Percentiles rank a stretch among this genome's conserved stretches.
These are phyloP conservation scores for Hebeloma cylindrosporum DNA, from an alignment of 768 basidiomycete species.

Conservation along the genomic window DNA sequence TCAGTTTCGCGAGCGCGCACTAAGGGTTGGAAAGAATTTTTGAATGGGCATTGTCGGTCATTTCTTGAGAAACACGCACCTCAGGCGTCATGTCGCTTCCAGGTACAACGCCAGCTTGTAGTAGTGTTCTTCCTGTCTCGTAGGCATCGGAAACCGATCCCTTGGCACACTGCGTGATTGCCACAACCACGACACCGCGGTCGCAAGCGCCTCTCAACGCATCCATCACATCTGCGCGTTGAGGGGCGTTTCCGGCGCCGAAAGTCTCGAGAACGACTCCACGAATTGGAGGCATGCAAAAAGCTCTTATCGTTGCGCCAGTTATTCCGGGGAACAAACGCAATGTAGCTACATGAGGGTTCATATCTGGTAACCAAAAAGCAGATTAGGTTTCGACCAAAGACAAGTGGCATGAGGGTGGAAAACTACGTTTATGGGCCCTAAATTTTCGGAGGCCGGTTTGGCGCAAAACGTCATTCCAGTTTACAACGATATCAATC, in stretches of 20 bases:
- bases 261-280: constrained; percentile 91
- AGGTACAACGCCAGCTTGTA: constrained; percentile 74
- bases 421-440: constrained; percentile 68
- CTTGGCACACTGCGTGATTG: constrained; percentile 87
- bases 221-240: constrained; percentile 71
- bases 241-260: constrained; percentile 91
- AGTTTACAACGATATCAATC: constrained; percentile 87
- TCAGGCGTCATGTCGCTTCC: constrained; percentile 97
- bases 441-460: constrained; percentile 75
- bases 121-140: constrained; percentile 70
- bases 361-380: constrained; percentile 55
- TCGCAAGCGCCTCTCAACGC: constrained; percentile 80
- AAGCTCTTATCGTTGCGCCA: constrained; percentile 68
- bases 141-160: constrained; percentile 86
- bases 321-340: constrained; percentile 90
- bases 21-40: constrained; percentile 28
- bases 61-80: constrained; percentile 37
- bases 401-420: background rate
- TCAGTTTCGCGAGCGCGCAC: constrained; percentile 89
- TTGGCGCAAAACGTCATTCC: constrained; percentile 85
- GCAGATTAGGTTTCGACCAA: constrained; percentile 5
- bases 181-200: constrained; percentile 83
- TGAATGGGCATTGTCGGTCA: background rate
- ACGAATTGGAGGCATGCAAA: constrained; percentile 68
- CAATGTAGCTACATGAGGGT: constrained; percentile 81